phyloP scores from a whole-genome alignment of 2,329 filamentous ascomycete genomes.

The Pseudocercospora cruenta region DNA sequence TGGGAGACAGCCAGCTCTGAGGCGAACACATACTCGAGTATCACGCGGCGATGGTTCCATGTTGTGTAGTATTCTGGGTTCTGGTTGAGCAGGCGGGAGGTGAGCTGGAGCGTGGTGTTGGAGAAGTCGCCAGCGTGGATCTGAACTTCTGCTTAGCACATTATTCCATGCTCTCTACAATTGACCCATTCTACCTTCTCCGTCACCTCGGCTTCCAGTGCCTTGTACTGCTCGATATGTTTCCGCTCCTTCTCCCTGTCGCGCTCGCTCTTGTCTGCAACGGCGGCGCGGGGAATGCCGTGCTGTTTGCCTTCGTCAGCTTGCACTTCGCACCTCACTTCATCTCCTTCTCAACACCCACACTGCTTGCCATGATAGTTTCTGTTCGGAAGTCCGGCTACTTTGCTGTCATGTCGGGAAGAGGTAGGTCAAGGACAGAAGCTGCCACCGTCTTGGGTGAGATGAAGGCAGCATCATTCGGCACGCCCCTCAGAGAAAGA shows the following conservation, averaged over 20 bases:
- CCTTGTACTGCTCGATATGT: slow-evolving; percentile 75
- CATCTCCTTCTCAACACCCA: slow-evolving; percentile 10
- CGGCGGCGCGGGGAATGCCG: slow-evolving; percentile 71
- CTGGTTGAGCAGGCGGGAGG: slow-evolving; percentile 71
- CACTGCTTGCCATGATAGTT: slow-evolving; percentile 12
- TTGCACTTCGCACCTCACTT: slow-evolving; percentile 12
- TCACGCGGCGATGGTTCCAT: slow-evolving; percentile 84
- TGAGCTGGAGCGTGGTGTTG: slow-evolving; percentile 65
- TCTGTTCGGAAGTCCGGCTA: background rate
- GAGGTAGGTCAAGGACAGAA: background rate
- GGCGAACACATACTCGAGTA: slow-evolving; percentile 66
- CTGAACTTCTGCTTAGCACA: slow-evolving; percentile 33
- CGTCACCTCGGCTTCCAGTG: slow-evolving; percentile 69
- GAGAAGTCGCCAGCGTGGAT: slow-evolving; percentile 54
- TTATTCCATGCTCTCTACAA: no score
- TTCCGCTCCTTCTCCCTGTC: slow-evolving; percentile 71
- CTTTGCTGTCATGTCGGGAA: background rate
- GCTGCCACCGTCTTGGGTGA: background rate
- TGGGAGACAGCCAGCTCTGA: slow-evolving; percentile 41
- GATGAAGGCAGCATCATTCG: background rate
- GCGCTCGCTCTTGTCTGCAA: slow-evolving; percentile 65
- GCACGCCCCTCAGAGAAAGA: background rate
- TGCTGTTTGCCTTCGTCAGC: slow-evolving; percentile 61
- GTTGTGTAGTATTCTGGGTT: slow-evolving; percentile 90
- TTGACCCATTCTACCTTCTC: slow-evolving; percentile 56